Evolutionary conservation across 164 flowering plant species (phyloP), one percentile per base, ranked within the genome.

Genomic region (Kalanchoe fedtschenkoi): DNA sequence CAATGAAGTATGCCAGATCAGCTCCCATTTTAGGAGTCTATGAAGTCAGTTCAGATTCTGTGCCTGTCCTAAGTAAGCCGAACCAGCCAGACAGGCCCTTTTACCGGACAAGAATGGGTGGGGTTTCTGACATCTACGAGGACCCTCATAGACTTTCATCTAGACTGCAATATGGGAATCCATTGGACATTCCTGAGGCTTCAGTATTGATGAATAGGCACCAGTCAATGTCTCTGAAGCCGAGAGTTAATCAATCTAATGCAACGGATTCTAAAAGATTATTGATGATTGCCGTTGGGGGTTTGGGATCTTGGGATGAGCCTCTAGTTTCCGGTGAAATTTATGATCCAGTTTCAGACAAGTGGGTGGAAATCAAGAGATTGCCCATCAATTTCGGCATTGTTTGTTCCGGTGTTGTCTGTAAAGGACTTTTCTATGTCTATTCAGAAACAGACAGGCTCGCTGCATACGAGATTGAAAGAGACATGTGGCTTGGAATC

Each of bases 61-160:
- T 73, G 5, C 60, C 78, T 41, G 58, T 73, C 32, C 81, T 65
- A 26, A 73, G 70, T 66, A 83, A 78, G 63, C 79, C 71, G n/a
- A 75, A 60, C 62, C 75, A 83, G 65, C 81, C 80, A 19, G 95
- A 83, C 24, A 76, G 81, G 42, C 83, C 78, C 33, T 72, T 76
- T 69, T 63, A 78, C 16, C 73, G 90, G 74, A 64, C 92, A 53
- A 70, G 96, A 30, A 15, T 75, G 38, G 84, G 89, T 44, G 91
- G 92, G 30, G 81, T 77, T 17, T 88, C 95, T 2, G 95, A 90
- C 71, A 89, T 93, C 61, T 93, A 90, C 61, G 92, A 85, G 73
- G 99, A 93, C 78, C 99, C 99, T 64, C 99, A 93, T 71, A 80
- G 90, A 70, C 83, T 93, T 42, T 93, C 97, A 24, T 68, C 85